Base-by-base conservation (phyloP, 768 basidiomycete genomes). In the Amanita pseudoporphyria region DNA sequence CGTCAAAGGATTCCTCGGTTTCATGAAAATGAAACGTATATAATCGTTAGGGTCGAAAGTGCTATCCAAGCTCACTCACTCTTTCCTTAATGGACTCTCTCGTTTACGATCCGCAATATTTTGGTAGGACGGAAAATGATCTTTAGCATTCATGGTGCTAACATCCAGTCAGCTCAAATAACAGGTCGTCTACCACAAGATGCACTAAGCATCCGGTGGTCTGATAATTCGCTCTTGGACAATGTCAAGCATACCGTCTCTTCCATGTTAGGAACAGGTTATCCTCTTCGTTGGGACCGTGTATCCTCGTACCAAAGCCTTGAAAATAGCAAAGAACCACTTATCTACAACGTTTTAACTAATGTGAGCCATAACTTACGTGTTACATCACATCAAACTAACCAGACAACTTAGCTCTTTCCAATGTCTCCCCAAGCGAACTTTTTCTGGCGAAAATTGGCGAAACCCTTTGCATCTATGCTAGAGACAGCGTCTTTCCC, bases 361-460 rank as follows among this genome's bases (percentile, higher is more conserved):
- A 38, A 39, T 9, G 46, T 47, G 22, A 24, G 46, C 24, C 13
- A 36, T 22, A 16, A 22, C 21, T 32, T 16, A 5, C 13, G 5
- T 18, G 5, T 22, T 44, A 13, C 28, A 14, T 31, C 26, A 5
- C n/a, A 41, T 41, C 40, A 10, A 21, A 1, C 42, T 16, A 3
- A 37, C 9, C 16, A 16, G 37, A 14, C 10, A 28, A 14, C 21
- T 21, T 26, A 47, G 46, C 33, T 47, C 22, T 14, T 47, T 16
- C 46, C 46, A 3, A 47, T 47, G 46, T 28, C 46, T 10, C 10
- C 35, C 5, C 46, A 47, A n/a, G 26, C 3, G 12, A 5, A 35
- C 12, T 64, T 60, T 57, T 62, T 60, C 54, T 66, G 65, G 65
- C 39, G 38, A 32, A 58, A 56, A 37, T 50, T 66, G 7, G 63